Base-by-base conservation (phyloP, 2,329 filamentous ascomycete genomes). In the Neoscytalidium dimidiatum region DNA sequence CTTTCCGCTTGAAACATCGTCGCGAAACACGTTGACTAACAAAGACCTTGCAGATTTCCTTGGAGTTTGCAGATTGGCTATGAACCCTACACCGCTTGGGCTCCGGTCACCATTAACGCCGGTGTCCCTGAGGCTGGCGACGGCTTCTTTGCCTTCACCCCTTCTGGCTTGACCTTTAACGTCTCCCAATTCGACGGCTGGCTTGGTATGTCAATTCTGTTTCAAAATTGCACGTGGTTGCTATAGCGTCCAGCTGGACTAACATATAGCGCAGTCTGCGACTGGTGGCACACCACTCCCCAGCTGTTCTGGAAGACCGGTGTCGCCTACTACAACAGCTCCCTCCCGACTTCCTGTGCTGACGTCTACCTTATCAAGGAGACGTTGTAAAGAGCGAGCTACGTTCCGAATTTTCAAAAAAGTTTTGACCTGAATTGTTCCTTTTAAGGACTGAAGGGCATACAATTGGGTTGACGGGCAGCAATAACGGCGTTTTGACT, bases 251-350 rank as follows among this genome's bases (percentile, higher is more conserved):
- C 9, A 9, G 9, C 19, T n/a, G 23, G 29, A 26, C 33, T 49
- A 48, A 46, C 35, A 21, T 9, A 2, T 26, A 17, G 31, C 48
- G 29, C 48, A 67, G 66, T 60, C 26, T 67, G 66, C 44, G 66
- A 67, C 19, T 67, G 66, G 66, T 65, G 63, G 62, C 64, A 67
- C 56, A 56, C 48, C 38, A 51, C 28, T 19, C 56, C 58, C 21
- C 64, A 67, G 57, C 66, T 67, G 29, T 67, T 67, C 51, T 67
- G 64, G 63, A 48, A 52, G 44, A 58, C 44, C 4, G 41, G 23
- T 14, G 19, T 51, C 31, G 26, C 38, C 21, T 65, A 48, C 41
- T 60, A 52, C 44, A 44, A 48, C 49, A 44, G 29, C 23, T 51
- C 49, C 17, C 46, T 60, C 7, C 66, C 66, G 17, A 58, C 23